phyloP scores from a whole-genome alignment of 768 basidiomycete species.

The Boletellus sp. region DNA sequence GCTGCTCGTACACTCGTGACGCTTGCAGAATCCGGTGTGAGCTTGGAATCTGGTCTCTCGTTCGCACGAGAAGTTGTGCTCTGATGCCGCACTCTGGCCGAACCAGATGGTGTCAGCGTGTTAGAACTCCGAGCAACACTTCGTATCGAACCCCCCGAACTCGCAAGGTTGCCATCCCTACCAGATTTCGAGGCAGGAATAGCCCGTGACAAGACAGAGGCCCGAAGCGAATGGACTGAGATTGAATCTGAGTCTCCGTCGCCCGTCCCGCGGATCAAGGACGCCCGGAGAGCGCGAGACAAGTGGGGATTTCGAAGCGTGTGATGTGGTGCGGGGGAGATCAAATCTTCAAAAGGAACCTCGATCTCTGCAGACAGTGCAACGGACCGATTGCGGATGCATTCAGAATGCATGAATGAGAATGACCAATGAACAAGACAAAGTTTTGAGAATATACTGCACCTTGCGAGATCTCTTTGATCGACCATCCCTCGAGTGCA shows the following conservation, averaged over 20 bases:
- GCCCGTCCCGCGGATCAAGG: conserved; percentile 23
- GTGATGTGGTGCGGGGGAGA: conserved; percentile 40
- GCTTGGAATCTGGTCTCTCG: conserved; percentile 69
- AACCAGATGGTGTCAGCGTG: conserved; percentile 15
- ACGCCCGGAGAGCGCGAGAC: conserved; percentile 27
- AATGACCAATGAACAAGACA: not conserved
- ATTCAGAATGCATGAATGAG: not conserved
- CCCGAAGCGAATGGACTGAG: conserved; percentile 47
- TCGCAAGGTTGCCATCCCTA: conserved; percentile 19
- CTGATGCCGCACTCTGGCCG: conserved; percentile 22
- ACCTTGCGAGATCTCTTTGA: conserved; percentile 71
- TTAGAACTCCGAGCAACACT: conserved; percentile 44
- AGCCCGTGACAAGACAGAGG: conserved; percentile 38
- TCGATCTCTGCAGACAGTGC: conserved; percentile 61
- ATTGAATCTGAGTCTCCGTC: conserved; percentile 38
- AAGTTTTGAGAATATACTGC: not conserved
- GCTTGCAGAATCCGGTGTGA: conserved; percentile 48
- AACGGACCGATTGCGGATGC: not conserved
- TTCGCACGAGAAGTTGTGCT: conserved; percentile 24
- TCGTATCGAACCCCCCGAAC: conserved; percentile 41
- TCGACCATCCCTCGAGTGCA: conserved; percentile 76
- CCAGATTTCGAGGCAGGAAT: conserved; percentile 22
- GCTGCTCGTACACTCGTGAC: conserved; percentile 24
- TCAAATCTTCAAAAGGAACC: conserved; percentile 70
- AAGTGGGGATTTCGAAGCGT: conserved; percentile 24